Evolutionary conservation across 2,329 filamentous ascomycete genomes (phyloP).

Genomic region (Onygena corvina): DNA sequence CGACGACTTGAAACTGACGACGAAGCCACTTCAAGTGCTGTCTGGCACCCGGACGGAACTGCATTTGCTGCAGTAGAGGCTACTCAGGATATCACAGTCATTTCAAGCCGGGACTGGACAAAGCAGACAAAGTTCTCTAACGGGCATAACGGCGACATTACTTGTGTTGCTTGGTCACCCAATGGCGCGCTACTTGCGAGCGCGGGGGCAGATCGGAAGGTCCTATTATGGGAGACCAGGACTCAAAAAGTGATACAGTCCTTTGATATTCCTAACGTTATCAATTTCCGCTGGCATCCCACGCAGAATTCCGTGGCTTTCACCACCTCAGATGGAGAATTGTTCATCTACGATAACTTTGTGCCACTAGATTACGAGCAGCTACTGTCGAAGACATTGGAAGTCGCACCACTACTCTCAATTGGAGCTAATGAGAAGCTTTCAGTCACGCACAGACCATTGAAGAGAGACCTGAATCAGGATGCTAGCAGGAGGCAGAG

Average conservation of each 20-base stretch:
- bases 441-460: constrained; percentile 49
- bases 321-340: constrained; percentile 80
- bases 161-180: constrained; percentile 80
- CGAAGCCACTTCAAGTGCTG: constrained; percentile 59
- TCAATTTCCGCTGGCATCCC: constrained; percentile 84
- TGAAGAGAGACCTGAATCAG: constrained; percentile 41
- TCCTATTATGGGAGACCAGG: constrained; percentile 72
- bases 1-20: constrained; percentile 63
- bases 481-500: constrained; percentile 35
- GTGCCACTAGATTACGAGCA: constrained; percentile 40
- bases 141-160: constrained; percentile 74
- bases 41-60: constrained; percentile 90
- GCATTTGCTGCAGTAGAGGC: constrained; percentile 78
- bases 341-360: constrained; percentile 66
- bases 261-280: constrained; percentile 69
- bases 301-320: constrained; percentile 80
- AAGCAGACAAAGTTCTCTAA: constrained; percentile 67
- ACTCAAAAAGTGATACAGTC: constrained; percentile 69
- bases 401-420: constrained; percentile 76
- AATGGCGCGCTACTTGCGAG: constrained; percentile 78
- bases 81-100: constrained; percentile 69
- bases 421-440: constrained; percentile 61
- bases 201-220: constrained; percentile 40
- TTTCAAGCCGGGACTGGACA: constrained; percentile 84
- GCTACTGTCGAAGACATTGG: constrained; percentile 43